Evolutionary conservation across 768 basidiomycete species (phyloP), one percentile per base, ranked within the genome.

Genomic region (Boletus fagicola): DNA sequence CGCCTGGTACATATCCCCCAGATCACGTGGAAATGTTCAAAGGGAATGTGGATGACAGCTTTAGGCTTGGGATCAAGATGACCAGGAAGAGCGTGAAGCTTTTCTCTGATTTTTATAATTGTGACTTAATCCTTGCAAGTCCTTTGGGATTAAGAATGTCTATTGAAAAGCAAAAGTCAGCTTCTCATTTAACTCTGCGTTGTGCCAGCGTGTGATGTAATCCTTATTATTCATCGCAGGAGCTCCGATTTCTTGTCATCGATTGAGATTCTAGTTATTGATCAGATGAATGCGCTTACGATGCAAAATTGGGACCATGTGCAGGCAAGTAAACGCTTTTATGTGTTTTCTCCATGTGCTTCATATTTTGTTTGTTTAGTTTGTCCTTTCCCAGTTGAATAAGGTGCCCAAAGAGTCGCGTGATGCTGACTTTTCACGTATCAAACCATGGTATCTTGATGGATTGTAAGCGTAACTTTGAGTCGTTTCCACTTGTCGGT

Each of bases 231-330:
- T 24, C n/a, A 45, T 46, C 26, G 13, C 54, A 93, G 92, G 68
- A 90, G 80, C 63, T 86, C 85, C 12, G 97, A 99, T 73, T 94
- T 96, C 69, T 77, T 99, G 51, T 92, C 92, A 12, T 96, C 94
- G 3, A 90, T 99, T 54, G 97, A 99, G 68, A 74, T 98, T 6
- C 74, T 94, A 22, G 75, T 98, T n/a, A 79, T 92, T 16, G 97
- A 98, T 70, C 94, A 97, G 66, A 78, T 92, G 78, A 94, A 98
- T 71, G 88, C 88, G 4, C 81, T 98, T 64, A 82, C 84, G 4
- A 98, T 98, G 97, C 97, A 98, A 75, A 99, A 99, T 65, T 99
- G 97, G 97, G 94, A 98, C 39, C 97, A 98, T 67, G 81, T 95
- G 20, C 92, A 97, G 80, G 95, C 92, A 68, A 36, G 78, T 66